These are phyloP conservation scores for Daldinia decipiens DNA, from an alignment of 495 filamentous ascomycete genomes.

Conservation along the genomic window DNA sequence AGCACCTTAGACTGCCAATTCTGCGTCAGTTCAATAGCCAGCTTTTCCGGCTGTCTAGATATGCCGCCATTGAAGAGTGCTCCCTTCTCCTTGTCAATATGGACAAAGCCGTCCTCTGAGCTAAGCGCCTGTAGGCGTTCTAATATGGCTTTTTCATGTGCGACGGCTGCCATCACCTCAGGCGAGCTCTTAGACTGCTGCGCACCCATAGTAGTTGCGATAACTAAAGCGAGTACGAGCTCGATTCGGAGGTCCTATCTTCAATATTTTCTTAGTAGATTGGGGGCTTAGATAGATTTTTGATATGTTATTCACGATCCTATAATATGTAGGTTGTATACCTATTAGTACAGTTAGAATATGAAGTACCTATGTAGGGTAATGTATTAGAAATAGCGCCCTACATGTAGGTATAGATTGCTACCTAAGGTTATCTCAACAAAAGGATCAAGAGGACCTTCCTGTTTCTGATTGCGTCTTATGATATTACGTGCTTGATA, in stretches of 20 bases:
- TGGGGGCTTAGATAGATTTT: no score
- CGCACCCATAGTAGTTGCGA: slow-evolving; percentile 56
- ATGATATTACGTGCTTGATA: slow-evolving; percentile 31
- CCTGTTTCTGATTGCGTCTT: slow-evolving; percentile 26
- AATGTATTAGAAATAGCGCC: no score
- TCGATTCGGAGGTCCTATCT: background rate
- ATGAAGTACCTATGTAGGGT: no score
- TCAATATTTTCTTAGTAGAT: no score
- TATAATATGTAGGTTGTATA: no score
- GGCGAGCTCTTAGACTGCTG: slow-evolving; percentile 55
- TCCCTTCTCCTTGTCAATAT: slow-evolving; percentile 51
- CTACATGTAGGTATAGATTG: no score
- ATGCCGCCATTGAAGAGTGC: slow-evolving; percentile 19
- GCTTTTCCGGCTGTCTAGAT: slow-evolving; percentile 48
- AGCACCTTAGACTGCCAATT: slow-evolving; percentile 70
- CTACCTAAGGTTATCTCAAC: background rate
- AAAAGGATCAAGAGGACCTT: slow-evolving; percentile 8
- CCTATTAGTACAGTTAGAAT: no score
- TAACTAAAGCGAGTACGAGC: background rate
- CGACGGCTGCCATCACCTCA: slow-evolving; percentile 21
- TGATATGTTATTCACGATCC: no score
- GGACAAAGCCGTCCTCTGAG: slow-evolving; percentile 61
- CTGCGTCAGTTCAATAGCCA: slow-evolving; percentile 59
- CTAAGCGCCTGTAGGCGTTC: slow-evolving; percentile 55
- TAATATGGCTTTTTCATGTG: slow-evolving; percentile 55